Evolutionary conservation across 179 eudicot species (phyloP).

Genomic region (Beta corolliflora): DNA sequence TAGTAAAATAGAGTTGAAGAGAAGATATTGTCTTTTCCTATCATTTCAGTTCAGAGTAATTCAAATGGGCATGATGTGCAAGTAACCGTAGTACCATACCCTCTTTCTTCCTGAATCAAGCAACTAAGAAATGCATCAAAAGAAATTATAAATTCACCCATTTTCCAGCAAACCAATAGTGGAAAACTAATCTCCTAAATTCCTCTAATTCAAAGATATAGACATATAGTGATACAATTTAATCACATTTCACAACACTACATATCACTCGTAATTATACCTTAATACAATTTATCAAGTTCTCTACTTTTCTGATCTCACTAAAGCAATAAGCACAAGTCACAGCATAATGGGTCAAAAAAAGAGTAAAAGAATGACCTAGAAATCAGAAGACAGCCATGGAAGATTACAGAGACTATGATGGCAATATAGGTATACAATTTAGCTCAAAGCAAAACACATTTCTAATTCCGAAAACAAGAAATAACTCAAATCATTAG

Average conservation of each 20-base stretch:
- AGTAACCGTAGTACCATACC: not conserved
- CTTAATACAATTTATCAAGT: not conserved
- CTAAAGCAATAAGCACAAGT: not conserved
- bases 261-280: not conserved
- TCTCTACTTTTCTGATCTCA: not conserved
- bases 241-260: not conserved
- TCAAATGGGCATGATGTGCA: not conserved
- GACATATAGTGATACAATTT: not conserved
- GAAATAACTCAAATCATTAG: not conserved
- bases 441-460: slow-evolving; percentile 3
- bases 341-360: not conserved
- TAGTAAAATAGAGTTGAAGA: too few species aligned
- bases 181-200: too few species aligned
- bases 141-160: not conserved
- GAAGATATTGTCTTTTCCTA: not conserved
- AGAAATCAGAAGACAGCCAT: not conserved
- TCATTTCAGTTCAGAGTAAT: not conserved
- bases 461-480: not conserved
- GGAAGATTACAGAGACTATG: not conserved
- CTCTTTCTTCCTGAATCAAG: not conserved
- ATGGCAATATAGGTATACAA: not conserved
- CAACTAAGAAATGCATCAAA: not conserved
- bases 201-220: not conserved
- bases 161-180: not conserved
- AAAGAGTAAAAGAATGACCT: not conserved